phyloP scores from a whole-genome alignment of 345 rosid species.

The Sapria himalayana region DNA sequence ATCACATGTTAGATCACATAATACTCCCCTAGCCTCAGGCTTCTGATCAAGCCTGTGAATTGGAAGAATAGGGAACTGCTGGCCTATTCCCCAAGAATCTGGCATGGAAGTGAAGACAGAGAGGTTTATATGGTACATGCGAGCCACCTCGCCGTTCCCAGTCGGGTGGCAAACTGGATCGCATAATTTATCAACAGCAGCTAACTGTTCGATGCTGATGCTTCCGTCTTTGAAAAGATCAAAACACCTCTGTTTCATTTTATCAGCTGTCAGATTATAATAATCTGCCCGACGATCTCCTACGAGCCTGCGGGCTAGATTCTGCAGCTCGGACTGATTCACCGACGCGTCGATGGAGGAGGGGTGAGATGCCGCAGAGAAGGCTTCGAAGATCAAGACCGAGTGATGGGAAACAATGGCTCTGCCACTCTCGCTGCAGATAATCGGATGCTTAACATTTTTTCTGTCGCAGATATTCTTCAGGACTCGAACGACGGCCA shows the following conservation, averaged over 20 bases:
- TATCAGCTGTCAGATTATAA: slow-evolving; percentile 28
- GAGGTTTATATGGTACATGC: slow-evolving; percentile 61
- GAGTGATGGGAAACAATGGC: slow-evolving; percentile 92
- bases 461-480: slow-evolving; percentile 46
- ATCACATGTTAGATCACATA: slow-evolving; percentile 83
- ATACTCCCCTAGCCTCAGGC: slow-evolving; percentile 48
- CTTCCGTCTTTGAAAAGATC: slow-evolving; percentile 69
- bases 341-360: slow-evolving; percentile 8
- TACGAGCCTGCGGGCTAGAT: slow-evolving; percentile 25
- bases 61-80: slow-evolving; percentile 77
- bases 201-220: slow-evolving; percentile 57
- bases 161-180: slow-evolving; percentile 39
- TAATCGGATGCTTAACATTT: slow-evolving; percentile 52
- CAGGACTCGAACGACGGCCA: slow-evolving; percentile 53
- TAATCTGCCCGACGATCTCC: slow-evolving; percentile 57
- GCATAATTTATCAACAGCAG: slow-evolving; percentile 69
- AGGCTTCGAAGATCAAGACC: slow-evolving; percentile 58
- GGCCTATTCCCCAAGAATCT: slow-evolving; percentile 91
- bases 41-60: slow-evolving; percentile 60
- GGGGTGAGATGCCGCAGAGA: slow-evolving; percentile 16
- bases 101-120: slow-evolving; percentile 91
- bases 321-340: slow-evolving; percentile 24
- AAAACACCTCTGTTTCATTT: slow-evolving; percentile 61
- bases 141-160: slow-evolving; percentile 30
- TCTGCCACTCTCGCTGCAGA: slow-evolving; percentile 82